Evolutionary conservation across 768 basidiomycete species (phyloP), one percentile per base, ranked within the genome.

Genomic region (Hericium rajendrae): DNA sequence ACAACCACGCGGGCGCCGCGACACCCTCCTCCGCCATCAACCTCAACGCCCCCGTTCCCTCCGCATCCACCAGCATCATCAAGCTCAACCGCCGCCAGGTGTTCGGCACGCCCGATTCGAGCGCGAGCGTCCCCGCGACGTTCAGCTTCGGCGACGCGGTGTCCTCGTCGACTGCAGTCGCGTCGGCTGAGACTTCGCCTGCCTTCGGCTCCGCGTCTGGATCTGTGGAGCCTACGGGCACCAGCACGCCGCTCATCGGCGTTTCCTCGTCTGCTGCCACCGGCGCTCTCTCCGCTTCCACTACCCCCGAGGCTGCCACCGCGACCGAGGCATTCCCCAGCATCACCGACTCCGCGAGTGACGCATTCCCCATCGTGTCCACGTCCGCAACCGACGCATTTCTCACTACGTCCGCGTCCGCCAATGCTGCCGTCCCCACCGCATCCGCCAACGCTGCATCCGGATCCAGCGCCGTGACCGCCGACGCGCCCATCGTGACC

Each of bases 11-110:
- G 43, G 40, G 22, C 24, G 39, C 39, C 3, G 40, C 39, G n/a
- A 32, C 8, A 22, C 39, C n/a, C 12, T 51, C 61, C 54, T 10
- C 56, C 8, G 24, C 60, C 54, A 59, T 61, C 51, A 28, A 59
- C 1, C 60, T 60, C 41, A 60, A 59, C 28, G 37, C 43, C 16
- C 55, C 48, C 48, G 48, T 32, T 2, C 28, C 18, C 18, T 12
- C 56, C 22, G 48, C 50, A 12, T 4, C 53, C 8, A 1, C n/a
- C 49, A 12, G 15, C 43, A 46, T 59, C 52, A 60, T 62, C 53
- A 53, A 60, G 5, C 51, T 62, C 43, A 60, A 60, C 16, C 55
- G 15, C 37, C 61, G 61, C 8, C 61, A 62, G 38, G 28, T 32
- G 28, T 48, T 57, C 18, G 38, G 16, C 24, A 20, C 58, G n/a